Percentiles rank a stretch among this genome's conserved stretches.
phyloP scores from a whole-genome alignment of 768 basidiomycete genomes.

The Trametes sanguinea region DNA sequence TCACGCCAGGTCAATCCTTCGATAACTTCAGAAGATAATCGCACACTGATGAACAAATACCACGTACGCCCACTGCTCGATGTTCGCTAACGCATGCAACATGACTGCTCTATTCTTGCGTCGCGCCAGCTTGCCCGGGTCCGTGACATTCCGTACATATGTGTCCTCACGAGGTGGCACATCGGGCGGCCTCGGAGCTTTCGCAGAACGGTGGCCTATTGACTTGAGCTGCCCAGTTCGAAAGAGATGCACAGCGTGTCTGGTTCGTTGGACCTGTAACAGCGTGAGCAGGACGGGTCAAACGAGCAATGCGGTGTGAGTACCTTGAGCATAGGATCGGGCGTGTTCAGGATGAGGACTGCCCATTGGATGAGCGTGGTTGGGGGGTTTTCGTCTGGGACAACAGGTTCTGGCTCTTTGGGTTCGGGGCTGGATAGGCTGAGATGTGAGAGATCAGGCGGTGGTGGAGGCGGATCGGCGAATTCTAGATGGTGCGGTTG shows the following conservation, averaged over 20 bases:
- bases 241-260: conserved; percentile 68
- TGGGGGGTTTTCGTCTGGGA: conserved; percentile 52
- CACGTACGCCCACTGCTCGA: conserved; percentile 87
- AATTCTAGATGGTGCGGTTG: conserved; percentile 46
- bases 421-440: conserved; percentile 20
- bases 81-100: conserved; percentile 82
- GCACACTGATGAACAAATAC: neutral
- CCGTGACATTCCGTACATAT: conserved; percentile 52
- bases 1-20: conserved; percentile 73
- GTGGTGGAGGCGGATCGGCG: conserved; percentile 60
- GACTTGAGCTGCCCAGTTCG: conserved; percentile 67
- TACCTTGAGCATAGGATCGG: conserved; percentile 67
- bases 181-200: conserved; percentile 57
- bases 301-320: neutral
- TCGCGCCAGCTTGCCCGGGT: conserved; percentile 59
- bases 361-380: conserved; percentile 79
- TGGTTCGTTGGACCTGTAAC: conserved; percentile 62
- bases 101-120: conserved; percentile 69
- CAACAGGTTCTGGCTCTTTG: conserved; percentile 42
- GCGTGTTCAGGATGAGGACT: conserved; percentile 74
- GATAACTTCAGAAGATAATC: neutral
- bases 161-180: conserved; percentile 62
- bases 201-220: conserved; percentile 55
- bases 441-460: conserved; percentile 28
- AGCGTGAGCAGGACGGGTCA: neutral